Evolutionary conservation across 257 asterid genomes (phyloP).

Genomic region (Cruciata laevipes): DNA sequence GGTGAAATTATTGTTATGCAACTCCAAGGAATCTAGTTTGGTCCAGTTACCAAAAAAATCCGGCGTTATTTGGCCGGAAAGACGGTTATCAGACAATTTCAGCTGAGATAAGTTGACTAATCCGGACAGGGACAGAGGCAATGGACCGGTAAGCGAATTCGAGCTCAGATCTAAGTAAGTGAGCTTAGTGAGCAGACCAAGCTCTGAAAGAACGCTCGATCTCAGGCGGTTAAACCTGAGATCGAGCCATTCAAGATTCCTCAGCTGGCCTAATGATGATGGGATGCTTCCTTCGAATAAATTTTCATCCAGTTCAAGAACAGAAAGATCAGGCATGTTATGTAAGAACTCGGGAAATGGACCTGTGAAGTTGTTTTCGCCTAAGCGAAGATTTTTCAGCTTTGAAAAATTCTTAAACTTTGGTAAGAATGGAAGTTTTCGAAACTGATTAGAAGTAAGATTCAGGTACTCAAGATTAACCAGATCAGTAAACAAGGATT

Average conservation of each 20-base stretch:
- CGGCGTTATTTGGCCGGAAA: conserved; percentile 52
- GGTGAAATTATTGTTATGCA: conserved; percentile 44
- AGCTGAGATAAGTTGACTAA: conserved; percentile 38
- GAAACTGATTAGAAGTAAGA: conserved; percentile 37
- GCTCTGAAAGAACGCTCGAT: conserved; percentile 35
- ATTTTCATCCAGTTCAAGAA: conserved; percentile 43
- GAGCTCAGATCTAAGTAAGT: conserved; percentile 22
- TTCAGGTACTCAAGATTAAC: conserved; percentile 45
- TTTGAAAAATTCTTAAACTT: conserved; percentile 39
- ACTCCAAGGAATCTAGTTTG: conserved; percentile 51
- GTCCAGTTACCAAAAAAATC: conserved; percentile 48
- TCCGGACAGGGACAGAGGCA: conserved; percentile 61
- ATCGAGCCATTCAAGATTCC: conserved; percentile 25
- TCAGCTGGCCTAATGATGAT: conserved; percentile 29
- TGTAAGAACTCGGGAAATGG: conserved; percentile 35
- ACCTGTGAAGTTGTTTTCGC: conserved; percentile 43
- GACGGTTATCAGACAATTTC: conserved; percentile 53
- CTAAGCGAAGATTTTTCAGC: conserved; percentile 40
- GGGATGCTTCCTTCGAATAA: conserved; percentile 44
- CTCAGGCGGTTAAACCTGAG: conserved; percentile 19
- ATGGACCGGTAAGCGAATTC: conserved; percentile 43
- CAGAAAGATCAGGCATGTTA: conserved; percentile 28
- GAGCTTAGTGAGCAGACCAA: conserved; percentile 32
- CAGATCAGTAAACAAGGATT: conserved; percentile 39
- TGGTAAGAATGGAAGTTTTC: conserved; percentile 45